A percentile compares a stretch with the other conserved stretches of the same genome.
phyloP scores from a whole-genome alignment of 495 filamentous ascomycete species.

The Daldinia decipiens region DNA sequence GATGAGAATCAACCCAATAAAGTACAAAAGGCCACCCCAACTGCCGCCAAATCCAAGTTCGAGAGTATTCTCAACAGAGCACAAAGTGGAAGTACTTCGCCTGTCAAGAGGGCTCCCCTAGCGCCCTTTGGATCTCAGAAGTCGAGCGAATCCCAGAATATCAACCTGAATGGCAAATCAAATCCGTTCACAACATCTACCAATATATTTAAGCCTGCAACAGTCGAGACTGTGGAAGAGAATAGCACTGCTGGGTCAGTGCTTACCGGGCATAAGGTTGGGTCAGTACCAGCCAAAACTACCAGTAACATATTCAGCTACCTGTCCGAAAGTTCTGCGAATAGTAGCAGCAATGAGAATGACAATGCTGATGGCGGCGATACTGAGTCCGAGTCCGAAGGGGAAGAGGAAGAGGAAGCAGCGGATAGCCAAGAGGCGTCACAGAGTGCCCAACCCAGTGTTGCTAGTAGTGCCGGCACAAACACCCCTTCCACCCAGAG shows the following conservation, averaged over 20 bases:
- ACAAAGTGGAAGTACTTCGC: constrained; percentile 29
- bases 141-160: constrained; percentile 20
- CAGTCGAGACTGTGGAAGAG: constrained; percentile 17
- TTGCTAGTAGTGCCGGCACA: constrained; percentile 46
- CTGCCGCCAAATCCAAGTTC: constrained; percentile 58
- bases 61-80: constrained; percentile 58
- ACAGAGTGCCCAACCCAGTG: constrained; percentile 49
- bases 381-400: constrained; percentile 55
- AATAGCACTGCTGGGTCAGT: constrained; percentile 24
- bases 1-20: constrained; percentile 68
- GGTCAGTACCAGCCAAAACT: constrained; percentile 29
- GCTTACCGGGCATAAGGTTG: constrained; percentile 29
- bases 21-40: constrained; percentile 67
- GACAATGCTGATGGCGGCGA: constrained; percentile 60
- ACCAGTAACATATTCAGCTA: constrained; percentile 70
- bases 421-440: constrained; percentile 52
- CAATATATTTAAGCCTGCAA: constrained; percentile 25
- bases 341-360: constrained; percentile 57
- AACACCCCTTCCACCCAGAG: constrained; percentile 51
- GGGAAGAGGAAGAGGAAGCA: constrained; percentile 51
- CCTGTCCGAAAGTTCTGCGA: constrained; percentile 63
- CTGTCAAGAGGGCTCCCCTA: constrained; percentile 32
- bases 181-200: constrained; percentile 42
- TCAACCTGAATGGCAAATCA: constrained; percentile 44
- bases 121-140: constrained; percentile 40